These are phyloP conservation scores for Phaeosphaeriaceae sp. DNA, from an alignment of 2,329 filamentous ascomycete species.

Conservation along the genomic window DNA sequence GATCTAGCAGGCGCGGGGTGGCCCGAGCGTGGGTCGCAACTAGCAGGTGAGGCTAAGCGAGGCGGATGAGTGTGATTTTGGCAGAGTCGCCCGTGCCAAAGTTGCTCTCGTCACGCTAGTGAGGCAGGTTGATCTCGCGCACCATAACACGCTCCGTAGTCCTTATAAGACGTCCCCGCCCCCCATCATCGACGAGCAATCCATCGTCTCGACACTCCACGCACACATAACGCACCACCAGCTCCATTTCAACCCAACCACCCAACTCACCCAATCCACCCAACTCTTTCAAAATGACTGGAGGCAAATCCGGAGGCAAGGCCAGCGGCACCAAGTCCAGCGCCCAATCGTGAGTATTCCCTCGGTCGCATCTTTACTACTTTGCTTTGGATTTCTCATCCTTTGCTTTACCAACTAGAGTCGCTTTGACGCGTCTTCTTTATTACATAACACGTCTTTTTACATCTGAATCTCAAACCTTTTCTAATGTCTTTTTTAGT, in stretches of 20 bases:
- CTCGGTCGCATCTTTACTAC: conserved; percentile 8
- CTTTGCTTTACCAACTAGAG: neutral
- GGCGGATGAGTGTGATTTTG: conserved; percentile 30
- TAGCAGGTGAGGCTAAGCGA: conserved; percentile 31
- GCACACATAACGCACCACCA: conserved; percentile 31
- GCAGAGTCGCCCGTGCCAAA: conserved; percentile 16
- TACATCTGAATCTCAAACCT: conserved; percentile 25
- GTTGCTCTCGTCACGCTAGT: conserved; percentile 37
- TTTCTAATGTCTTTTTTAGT: conserved; percentile 56
- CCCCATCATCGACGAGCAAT: conserved; percentile 49
- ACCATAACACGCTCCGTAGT: conserved; percentile 46
- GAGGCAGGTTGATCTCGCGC: conserved; percentile 48
- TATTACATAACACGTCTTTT: conserved; percentile 51
- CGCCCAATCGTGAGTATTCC: conserved; percentile 88
- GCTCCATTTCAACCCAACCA: conserved; percentile 28
- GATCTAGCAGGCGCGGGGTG: conserved; percentile 44
- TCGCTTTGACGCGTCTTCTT: conserved; percentile 31
- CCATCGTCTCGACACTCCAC: conserved; percentile 47
- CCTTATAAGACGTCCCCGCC: conserved; percentile 50
- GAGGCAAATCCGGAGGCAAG: conserved; percentile 99
- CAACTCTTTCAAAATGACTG: conserved; percentile 89
- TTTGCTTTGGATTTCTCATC: conserved; percentile 14
- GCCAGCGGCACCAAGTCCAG: conserved; percentile 94
- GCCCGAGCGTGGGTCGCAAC: conserved; percentile 39
- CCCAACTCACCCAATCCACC: conserved; percentile 37